Base-by-base conservation (phyloP, 2,329 filamentous ascomycete species). In the Diatrype stigma region DNA sequence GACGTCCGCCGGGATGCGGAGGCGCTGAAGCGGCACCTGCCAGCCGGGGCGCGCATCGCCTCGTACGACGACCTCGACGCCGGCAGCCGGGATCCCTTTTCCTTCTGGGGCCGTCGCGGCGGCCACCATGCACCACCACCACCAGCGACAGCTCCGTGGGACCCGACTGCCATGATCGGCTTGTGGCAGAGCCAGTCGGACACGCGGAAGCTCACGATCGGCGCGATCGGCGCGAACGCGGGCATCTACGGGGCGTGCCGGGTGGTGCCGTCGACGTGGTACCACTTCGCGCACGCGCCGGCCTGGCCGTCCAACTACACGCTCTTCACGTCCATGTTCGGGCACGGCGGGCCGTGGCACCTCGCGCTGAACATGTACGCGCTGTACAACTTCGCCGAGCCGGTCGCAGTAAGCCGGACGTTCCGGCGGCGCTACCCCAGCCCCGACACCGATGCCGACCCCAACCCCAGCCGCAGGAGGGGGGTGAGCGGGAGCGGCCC, bases 281-380 rank as follows among this genome's bases (percentile, higher is more conserved):
- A n/a, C 11, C 34, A 53, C 21, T 56, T 64, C 26, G 6, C 11
- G 8, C 62, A 63, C 47, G 22, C 51, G 19, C 60, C 63, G 21
- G 42, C 42, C 7, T 3, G 19, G 5, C 21, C 40, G 2, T 45
- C 35, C 7, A 64, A 63, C 46, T 61, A 59, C 46, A 65, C 63
- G 34, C 54, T 64, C 21, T 48, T 66, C 45, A 64, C 62, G 14
- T 61, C 50, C 6, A 47, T 51, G 40, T 65, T 66, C 46, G 60
- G 56, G 3, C 63, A 66, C 42, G 12, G 14, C 1, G 53, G 59
- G 19, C 17, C 56, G 1, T 2, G 60, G 2, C 61, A 63, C 44
- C 51, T 58, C 3, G 52, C 42, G 6, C 1, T 63, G 10, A 66
- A 64, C 45, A 52, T 61, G 40, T 56, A 58, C 30, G 58, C 14